phyloP scores from a whole-genome alignment of 805 yeast species.

The Pichia nakasei region DNA sequence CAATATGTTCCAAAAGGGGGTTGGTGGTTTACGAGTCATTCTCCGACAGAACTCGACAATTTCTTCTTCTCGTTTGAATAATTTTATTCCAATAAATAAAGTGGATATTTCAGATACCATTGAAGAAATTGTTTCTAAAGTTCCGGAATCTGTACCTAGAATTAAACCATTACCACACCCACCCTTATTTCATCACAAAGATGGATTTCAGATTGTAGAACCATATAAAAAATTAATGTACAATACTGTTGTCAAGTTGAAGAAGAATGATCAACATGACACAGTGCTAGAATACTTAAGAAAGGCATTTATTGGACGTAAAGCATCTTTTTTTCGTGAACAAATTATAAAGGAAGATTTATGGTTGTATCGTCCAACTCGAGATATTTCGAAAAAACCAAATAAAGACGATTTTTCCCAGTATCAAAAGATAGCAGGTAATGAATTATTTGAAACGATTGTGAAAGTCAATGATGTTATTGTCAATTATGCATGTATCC shows the following conservation, averaged over 20 bases:
- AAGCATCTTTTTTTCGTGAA: conserved; percentile 6
- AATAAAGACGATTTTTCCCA: background rate
- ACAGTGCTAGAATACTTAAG: conserved; percentile 11
- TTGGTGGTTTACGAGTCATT: too few relatives aligned
- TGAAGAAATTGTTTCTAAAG: background rate
- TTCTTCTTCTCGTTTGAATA: too few relatives aligned
- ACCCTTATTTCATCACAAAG: conserved; percentile 1
- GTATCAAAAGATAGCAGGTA: conserved; percentile 7
- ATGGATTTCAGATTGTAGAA: conserved; percentile 3
- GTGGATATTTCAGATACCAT: background rate
- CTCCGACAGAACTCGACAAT: too few relatives aligned
- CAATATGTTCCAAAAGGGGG: too few relatives aligned
- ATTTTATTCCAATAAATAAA: too few relatives aligned
- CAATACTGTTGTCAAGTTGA: background rate
- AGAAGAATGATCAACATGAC: conserved; percentile 7
- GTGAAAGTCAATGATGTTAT: conserved; percentile 17
- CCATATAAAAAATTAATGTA: conserved; percentile 1
- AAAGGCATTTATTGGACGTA: conserved; percentile 13
- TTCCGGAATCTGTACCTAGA: background rate
- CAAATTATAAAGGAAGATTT: conserved; percentile 11
- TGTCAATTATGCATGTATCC: conserved; percentile 32
- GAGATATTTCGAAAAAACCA: background rate
- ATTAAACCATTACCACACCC: conserved; percentile 1
- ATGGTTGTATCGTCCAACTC: conserved; percentile 7
- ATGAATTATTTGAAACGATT: conserved; percentile 7